Evolutionary conservation across 495 filamentous ascomycete species (phyloP).

Genomic region (Penicillium manginii): DNA sequence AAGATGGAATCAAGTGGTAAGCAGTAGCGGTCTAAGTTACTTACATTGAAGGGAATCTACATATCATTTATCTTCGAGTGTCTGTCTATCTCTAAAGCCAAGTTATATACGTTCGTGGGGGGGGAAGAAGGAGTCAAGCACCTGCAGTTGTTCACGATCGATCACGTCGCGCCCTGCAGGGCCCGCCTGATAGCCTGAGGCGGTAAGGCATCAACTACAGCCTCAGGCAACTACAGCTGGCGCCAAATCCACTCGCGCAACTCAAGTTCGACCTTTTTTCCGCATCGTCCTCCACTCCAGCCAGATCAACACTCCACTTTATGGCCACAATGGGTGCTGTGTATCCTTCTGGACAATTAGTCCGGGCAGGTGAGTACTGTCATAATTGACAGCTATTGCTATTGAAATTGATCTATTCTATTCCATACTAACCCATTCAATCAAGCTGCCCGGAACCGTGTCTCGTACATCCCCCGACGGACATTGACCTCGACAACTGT

Average conservation of each 20-base stretch:
- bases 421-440: slow-evolving; percentile 6
- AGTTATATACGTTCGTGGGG: neutral
- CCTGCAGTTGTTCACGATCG: slow-evolving; percentile 10
- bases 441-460: slow-evolving; percentile 40
- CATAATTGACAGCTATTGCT: neutral
- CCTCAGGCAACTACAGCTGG: slow-evolving; percentile 12
- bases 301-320: slow-evolving; percentile 17
- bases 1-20: slow-evolving; percentile 1
- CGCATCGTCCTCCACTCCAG: slow-evolving; percentile 5
- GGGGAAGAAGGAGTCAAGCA: neutral
- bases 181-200: slow-evolving; percentile 22
- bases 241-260: slow-evolving; percentile 29
- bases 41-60: too few species aligned
- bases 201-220: neutral
- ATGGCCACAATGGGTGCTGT: slow-evolving; percentile 48
- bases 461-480: slow-evolving; percentile 45
- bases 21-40: neutral
- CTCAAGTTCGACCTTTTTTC: slow-evolving; percentile 39
- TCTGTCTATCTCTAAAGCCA: too few species aligned
- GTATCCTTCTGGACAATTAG: slow-evolving; percentile 44
- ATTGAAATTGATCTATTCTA: neutral
- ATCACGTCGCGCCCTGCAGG: slow-evolving; percentile 25
- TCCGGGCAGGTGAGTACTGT: slow-evolving; percentile 41
- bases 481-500: slow-evolving; percentile 41
- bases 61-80: too few species aligned